These are phyloP conservation scores for Mucor plumbeus DNA, from an alignment of 371 early-diverging fungal genomes.

Conservation along the genomic window DNA sequence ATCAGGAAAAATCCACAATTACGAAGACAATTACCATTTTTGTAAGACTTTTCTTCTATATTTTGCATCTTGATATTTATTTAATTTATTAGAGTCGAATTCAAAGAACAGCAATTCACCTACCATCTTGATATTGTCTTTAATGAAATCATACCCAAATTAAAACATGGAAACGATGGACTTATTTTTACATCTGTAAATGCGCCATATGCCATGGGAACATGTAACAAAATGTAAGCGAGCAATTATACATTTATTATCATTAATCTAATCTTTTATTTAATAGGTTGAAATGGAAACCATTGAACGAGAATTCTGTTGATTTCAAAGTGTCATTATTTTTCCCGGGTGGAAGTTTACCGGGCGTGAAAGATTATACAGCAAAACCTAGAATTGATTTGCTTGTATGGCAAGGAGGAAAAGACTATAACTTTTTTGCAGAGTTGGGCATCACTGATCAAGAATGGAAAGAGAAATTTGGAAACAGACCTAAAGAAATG, in stretches of 20 bases:
- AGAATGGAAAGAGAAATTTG: slow-evolving; percentile 57
- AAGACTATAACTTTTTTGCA: slow-evolving; percentile 57
- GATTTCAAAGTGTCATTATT: slow-evolving; percentile 81
- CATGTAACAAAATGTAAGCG: slow-evolving; percentile 82
- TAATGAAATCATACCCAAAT: slow-evolving; percentile 70
- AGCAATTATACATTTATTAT: background rate
- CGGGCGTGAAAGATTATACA: slow-evolving; percentile 39
- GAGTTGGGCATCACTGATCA: slow-evolving; percentile 64
- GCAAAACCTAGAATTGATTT: slow-evolving; percentile 59
- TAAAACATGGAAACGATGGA: slow-evolving; percentile 96
- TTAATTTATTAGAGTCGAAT: slow-evolving; percentile 51
- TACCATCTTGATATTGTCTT: slow-evolving; percentile 70
- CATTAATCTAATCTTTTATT: background rate
- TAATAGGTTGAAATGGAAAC: slow-evolving; percentile 98
- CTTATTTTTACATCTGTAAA: slow-evolving; percentile 93
- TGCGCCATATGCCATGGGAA: slow-evolving; percentile 87
- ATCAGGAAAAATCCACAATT: slow-evolving; percentile 50
- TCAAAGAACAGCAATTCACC: slow-evolving; percentile 76
- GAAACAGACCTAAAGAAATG: slow-evolving; percentile 36
- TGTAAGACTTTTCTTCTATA: slow-evolving; percentile 39
- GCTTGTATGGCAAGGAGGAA: slow-evolving; percentile 65
- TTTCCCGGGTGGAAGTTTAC: slow-evolving; percentile 44
- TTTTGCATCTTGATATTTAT: background rate
- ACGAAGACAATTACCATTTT: slow-evolving; percentile 61
- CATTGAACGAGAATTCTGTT: slow-evolving; percentile 95